Conservation (phyloP, 2,329 filamentous ascomycete species). For the Akanthomyces dipterigenus region DNA sequence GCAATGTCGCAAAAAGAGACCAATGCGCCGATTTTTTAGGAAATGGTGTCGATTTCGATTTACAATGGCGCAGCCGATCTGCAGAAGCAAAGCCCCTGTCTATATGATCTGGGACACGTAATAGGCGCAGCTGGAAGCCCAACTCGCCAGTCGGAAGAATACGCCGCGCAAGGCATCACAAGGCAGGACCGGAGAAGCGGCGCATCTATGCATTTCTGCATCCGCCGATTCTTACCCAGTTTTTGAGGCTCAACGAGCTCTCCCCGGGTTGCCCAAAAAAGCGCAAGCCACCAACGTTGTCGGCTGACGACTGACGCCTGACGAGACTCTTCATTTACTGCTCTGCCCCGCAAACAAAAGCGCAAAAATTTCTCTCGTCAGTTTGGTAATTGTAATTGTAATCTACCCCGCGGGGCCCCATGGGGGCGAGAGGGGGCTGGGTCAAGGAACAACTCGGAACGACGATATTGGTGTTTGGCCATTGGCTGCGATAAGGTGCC, state of each 20-base stretch:
- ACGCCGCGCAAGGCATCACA: background rate
- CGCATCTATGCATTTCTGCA: background rate
- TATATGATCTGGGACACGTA: too few species aligned
- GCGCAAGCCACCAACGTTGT: background rate
- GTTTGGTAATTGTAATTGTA: background rate
- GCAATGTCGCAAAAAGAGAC: background rate
- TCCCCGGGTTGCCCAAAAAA: background rate
- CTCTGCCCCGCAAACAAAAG: background rate
- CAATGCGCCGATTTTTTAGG: background rate
- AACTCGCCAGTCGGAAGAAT: background rate
- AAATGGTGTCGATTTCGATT: too few species aligned
- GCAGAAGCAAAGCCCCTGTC: background rate
- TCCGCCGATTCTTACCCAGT: background rate
- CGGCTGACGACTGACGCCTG: background rate
- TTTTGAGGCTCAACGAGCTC: background rate
- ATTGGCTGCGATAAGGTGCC: slow-evolving; percentile 1
- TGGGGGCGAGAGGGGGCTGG: background rate
- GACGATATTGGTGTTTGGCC: background rate
- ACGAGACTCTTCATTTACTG: background rate
- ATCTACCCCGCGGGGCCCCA: slow-evolving; percentile 6
- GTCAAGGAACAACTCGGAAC: background rate
- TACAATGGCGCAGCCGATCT: background rate
- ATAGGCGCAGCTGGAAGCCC: too few species aligned
- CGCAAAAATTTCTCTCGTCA: background rate
- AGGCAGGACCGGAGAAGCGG: background rate